Percentiles rank a stretch among this genome's conserved stretches.
These are phyloP conservation scores for Coffea canephora DNA, from an alignment of 257 asterid genomes.

Conservation along the genomic window DNA sequence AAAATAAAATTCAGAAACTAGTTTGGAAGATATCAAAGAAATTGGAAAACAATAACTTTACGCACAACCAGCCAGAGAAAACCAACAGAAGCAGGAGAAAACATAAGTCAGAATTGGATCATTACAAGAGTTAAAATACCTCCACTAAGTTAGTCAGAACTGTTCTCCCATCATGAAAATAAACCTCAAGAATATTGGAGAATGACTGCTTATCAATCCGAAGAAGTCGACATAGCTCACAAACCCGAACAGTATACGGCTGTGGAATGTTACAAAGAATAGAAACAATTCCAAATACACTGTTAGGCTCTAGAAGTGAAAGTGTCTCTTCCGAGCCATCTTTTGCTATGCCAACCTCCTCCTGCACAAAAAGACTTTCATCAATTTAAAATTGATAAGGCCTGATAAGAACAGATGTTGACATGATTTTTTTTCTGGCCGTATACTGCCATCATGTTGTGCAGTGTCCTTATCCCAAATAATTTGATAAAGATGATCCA, in stretches of 20 bases:
- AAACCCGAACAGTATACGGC: slow-evolving; percentile 90
- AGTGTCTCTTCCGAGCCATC: slow-evolving; percentile 72
- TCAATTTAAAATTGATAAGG: neutral
- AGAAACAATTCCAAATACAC: slow-evolving; percentile 74
- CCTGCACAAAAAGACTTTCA: slow-evolving; percentile 42
- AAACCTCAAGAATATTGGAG: slow-evolving; percentile 74
- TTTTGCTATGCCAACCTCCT: slow-evolving; percentile 59
- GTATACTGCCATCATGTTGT: too few relatives aligned
- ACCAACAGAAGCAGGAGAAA: neutral
- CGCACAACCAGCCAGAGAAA: neutral
- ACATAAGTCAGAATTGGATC: neutral
- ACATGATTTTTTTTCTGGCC: neutral
- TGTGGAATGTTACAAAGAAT: slow-evolving; percentile 92
- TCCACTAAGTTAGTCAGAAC: slow-evolving; percentile 74
- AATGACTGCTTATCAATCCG: slow-evolving; percentile 87
- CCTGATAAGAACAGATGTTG: too few relatives aligned
- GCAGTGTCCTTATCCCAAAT: neutral
- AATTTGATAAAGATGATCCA: neutral
- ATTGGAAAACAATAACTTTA: too few relatives aligned
- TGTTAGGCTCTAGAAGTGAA: slow-evolving; percentile 53
- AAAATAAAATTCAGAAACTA: neutral
- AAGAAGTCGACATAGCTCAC: slow-evolving; percentile 75
- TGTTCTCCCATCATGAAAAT: slow-evolving; percentile 83
- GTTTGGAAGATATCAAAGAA: neutral
- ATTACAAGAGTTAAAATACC: slow-evolving; percentile 39